Conservation (phyloP, 2,329 filamentous ascomycete genomes). For the Shiraia sp. region DNA sequence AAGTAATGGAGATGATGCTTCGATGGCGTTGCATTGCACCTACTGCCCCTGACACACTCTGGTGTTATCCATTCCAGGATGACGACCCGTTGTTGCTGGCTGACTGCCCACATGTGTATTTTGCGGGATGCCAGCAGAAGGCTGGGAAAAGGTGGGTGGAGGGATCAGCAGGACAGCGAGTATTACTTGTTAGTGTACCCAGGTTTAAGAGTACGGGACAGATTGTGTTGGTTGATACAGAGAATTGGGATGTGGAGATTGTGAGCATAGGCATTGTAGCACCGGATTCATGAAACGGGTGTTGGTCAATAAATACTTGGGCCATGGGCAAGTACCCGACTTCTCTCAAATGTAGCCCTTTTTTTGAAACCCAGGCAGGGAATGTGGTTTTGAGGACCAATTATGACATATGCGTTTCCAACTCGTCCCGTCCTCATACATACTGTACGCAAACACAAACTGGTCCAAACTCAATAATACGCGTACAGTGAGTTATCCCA, state of each 20-base stretch:
- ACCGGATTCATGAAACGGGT: constrained; percentile 3
- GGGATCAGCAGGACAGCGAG: constrained; percentile 66
- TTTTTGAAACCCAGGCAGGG: no score
- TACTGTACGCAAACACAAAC: no score
- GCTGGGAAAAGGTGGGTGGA: constrained; percentile 75
- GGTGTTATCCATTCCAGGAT: constrained; percentile 96
- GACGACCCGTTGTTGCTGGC: constrained; percentile 88
- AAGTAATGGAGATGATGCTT: constrained; percentile 93
- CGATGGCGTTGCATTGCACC: constrained; percentile 90
- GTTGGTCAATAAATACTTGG: no score
- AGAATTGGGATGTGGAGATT: constrained; percentile 78
- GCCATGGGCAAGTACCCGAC: no score
- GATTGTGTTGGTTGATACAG: constrained; percentile 80
- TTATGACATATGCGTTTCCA: no score
- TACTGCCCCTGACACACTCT: constrained; percentile 93
- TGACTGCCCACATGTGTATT: constrained; percentile 85
- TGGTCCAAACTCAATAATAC: no score
- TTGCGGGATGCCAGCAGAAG: constrained; percentile 80
- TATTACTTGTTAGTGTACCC: constrained; percentile 82
- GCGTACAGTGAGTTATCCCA: no score
- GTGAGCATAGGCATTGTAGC: constrained; percentile 48
- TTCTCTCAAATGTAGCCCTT: no score
- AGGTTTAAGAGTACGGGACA: constrained; percentile 78
- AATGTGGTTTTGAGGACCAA: no score
- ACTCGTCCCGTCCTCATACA: no score